phyloP scores from a whole-genome alignment of 441 rosid genomes.

The Aquilaria agallochum region DNA sequence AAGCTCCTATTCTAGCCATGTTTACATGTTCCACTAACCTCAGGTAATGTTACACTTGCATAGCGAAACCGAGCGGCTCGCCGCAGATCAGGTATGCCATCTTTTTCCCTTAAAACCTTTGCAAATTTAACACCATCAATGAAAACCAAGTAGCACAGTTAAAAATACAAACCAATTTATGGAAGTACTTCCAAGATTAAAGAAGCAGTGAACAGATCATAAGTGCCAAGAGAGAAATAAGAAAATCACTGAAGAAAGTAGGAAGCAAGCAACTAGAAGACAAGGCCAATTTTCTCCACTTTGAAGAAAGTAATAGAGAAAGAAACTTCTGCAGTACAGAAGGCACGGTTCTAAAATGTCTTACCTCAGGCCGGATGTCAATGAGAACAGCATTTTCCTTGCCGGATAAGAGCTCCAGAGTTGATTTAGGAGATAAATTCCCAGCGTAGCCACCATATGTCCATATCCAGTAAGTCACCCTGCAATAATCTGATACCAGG shows the following conservation, averaged over 20 bases:
- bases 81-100: slow-evolving; percentile 94
- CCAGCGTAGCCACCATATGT: slow-evolving; percentile 87
- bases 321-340: too few species aligned
- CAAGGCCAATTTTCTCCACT: too few species aligned
- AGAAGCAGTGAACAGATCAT: too few species aligned
- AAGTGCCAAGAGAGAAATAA: slow-evolving; percentile 4
- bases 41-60: slow-evolving; percentile 64
- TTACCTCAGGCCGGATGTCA: slow-evolving; percentile 97
- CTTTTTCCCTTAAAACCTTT: slow-evolving; percentile 77
- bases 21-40: slow-evolving; percentile 51
- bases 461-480: slow-evolving; percentile 82
- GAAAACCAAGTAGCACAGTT: slow-evolving; percentile 8
- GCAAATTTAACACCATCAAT: slow-evolving; percentile 17
- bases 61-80: slow-evolving; percentile 86
- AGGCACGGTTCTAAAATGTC: slow-evolving; percentile 35
- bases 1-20: slow-evolving; percentile 4
- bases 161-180: too few species aligned
- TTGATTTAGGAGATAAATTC: slow-evolving; percentile 74
- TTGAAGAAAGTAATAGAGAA: too few species aligned
- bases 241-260: slow-evolving; percentile 7
- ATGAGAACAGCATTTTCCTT: slow-evolving; percentile 71
- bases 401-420: slow-evolving; percentile 70
- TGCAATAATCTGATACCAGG: slow-evolving; percentile 79
- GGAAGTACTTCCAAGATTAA: too few species aligned
- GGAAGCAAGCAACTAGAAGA: neutral